Conservation (phyloP, 176 grass and related monocot genomes). For the Oryza longistaminata region DNA sequence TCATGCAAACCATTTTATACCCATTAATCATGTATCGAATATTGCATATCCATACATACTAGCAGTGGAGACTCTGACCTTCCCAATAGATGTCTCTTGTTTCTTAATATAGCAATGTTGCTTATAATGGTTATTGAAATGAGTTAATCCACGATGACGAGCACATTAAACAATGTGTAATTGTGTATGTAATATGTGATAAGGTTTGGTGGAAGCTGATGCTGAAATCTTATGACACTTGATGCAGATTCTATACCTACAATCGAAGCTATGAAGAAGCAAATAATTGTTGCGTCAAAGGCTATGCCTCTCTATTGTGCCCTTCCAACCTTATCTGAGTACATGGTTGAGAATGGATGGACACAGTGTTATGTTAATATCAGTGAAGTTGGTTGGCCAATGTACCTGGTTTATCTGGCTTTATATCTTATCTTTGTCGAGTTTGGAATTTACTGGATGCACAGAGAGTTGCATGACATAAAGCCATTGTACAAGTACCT, state of each 20-base stretch:
- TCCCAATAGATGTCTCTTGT: not conserved
- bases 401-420: constrained; percentile 56
- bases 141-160: not conserved
- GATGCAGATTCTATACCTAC: constrained; percentile 83
- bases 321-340: constrained; percentile 78
- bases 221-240: not conserved
- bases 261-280: constrained; percentile 80
- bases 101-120: not conserved
- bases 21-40: not conserved
- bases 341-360: constrained; percentile 93
- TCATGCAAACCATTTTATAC: not conserved
- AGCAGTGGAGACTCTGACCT: not conserved
- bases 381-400: constrained; percentile 65
- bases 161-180: not conserved
- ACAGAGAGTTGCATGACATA: constrained; percentile 97
- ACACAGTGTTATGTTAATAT: constrained; percentile 71
- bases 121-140: not conserved
- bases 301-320: constrained; percentile 80
- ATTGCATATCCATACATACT: not conserved
- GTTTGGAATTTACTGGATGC: constrained; percentile 99
- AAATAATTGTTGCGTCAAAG: constrained; percentile 86
- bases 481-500: constrained; percentile 95
- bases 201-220: not conserved
- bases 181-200: constrained; percentile 22
- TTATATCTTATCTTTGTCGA: constrained; percentile 77